Conservation (phyloP, 139 green algal species). For the Deuterostichococcus epilithicus region DNA sequence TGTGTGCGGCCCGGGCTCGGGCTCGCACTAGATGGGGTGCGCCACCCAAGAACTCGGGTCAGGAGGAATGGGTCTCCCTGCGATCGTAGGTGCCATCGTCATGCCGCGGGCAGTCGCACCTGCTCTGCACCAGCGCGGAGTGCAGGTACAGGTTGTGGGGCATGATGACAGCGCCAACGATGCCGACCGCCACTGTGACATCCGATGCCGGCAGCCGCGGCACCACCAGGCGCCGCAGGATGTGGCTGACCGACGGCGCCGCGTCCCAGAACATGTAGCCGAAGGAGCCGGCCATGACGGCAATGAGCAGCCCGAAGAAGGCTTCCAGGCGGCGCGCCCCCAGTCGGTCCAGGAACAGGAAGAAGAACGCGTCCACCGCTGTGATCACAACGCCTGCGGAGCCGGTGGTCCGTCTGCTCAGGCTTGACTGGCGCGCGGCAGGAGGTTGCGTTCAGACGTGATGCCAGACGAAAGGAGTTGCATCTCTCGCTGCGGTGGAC, state of each 20-base stretch:
- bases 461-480: too few relatives aligned
- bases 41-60: too few relatives aligned
- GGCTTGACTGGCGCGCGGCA: too few relatives aligned
- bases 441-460: too few relatives aligned
- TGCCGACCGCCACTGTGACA: constrained; percentile 38
- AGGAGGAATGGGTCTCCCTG: too few relatives aligned
- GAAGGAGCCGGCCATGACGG: constrained; percentile 62
- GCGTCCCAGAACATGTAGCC: constrained; percentile 41
- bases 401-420: not conserved
- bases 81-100: too few relatives aligned
- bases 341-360: constrained; percentile 59
- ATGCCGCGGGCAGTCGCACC: constrained; percentile 8
- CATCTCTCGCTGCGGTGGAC: too few relatives aligned
- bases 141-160: constrained; percentile 93
- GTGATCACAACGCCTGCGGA: constrained; percentile 53
- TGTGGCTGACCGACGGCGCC: constrained; percentile 19
- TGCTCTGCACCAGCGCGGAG: constrained; percentile 67
- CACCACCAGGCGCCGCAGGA: not conserved
- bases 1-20: too few relatives aligned
- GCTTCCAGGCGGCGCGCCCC: constrained; percentile 71
- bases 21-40: too few relatives aligned
- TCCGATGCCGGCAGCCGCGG: constrained; percentile 4
- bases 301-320: constrained; percentile 64
- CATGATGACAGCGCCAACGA: constrained; percentile 85
- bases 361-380: constrained; percentile 39